Conservation (phyloP, 1,284 basidiomycete species). For the Ustilago tritici region DNA sequence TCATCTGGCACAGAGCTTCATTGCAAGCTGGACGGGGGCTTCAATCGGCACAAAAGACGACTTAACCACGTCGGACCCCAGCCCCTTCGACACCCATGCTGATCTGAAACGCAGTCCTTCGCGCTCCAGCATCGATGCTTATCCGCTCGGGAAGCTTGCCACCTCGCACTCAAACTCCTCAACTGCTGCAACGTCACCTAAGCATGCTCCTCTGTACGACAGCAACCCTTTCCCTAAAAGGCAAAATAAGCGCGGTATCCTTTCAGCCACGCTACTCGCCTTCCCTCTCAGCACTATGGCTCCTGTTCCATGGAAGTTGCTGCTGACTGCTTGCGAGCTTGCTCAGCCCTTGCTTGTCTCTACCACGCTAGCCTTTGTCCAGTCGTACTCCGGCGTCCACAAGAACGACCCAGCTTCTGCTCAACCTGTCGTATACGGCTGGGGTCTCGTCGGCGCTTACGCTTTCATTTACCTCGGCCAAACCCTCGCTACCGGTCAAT, state of each 20-base stretch:
- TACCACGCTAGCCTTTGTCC: constrained; percentile 57
- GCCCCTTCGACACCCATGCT: not conserved
- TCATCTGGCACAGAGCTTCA: constrained; percentile 28
- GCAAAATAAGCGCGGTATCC: constrained; percentile 22
- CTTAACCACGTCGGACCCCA: not conserved
- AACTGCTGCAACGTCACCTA: not conserved
- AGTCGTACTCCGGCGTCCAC: constrained; percentile 30
- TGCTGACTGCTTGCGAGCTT: constrained; percentile 48
- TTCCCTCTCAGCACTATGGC: constrained; percentile 50
- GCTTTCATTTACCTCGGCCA: constrained; percentile 57
- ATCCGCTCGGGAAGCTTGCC: constrained; percentile 31
- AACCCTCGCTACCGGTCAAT: constrained; percentile 53
- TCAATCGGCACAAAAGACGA: not conserved
- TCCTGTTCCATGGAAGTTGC: constrained; percentile 52
- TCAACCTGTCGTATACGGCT: constrained; percentile 56
- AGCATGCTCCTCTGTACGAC: not conserved
- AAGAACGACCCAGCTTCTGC: constrained; percentile 20
- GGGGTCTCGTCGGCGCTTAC: constrained; percentile 64
- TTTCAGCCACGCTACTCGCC: constrained; percentile 42
- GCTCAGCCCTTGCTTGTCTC: constrained; percentile 59
- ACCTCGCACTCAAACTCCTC: not conserved
- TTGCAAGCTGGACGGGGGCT: constrained; percentile 33
- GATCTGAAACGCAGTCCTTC: constrained; percentile 21
- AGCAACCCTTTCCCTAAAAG: constrained; percentile 27
- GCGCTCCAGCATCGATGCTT: constrained; percentile 20